Evolutionary conservation across 2,329 filamentous ascomycete species (phyloP).

Genomic region (Alternaria tenuissima): DNA sequence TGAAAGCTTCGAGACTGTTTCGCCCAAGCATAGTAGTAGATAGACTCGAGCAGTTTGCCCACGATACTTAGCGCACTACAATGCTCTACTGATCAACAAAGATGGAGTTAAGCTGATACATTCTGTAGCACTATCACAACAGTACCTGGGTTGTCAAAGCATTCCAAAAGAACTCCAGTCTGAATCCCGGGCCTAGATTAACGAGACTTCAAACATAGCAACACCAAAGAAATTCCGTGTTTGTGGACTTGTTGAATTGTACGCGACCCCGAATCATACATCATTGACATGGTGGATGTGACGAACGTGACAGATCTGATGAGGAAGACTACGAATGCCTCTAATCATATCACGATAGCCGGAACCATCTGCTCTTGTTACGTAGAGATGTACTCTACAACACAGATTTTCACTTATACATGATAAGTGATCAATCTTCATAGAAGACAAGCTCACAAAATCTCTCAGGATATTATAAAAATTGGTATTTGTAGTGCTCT

Average conservation of each 20-base stretch:
- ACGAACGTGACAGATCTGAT: background rate
- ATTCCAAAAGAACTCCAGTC: background rate
- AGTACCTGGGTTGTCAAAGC: background rate
- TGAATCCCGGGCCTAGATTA: background rate
- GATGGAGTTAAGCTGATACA: background rate
- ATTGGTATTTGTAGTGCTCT: background rate
- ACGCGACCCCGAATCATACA: background rate
- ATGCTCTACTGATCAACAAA: background rate
- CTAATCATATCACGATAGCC: background rate
- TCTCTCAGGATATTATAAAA: background rate
- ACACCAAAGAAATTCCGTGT: background rate
- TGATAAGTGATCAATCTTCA: background rate
- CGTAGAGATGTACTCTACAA: background rate
- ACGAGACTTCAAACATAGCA: background rate
- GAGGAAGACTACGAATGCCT: background rate
- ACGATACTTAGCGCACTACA: background rate
- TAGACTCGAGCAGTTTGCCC: background rate
- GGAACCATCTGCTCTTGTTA: background rate
- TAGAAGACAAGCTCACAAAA: background rate
- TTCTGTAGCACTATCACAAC: background rate
- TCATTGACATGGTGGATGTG: background rate
- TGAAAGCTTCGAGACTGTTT: background rate
- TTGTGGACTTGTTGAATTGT: background rate
- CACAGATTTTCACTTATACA: background rate
- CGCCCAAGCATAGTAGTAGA: background rate